These are phyloP conservation scores for Coniella lustricola DNA, from an alignment of 2,329 filamentous ascomycete genomes.

Conservation along the genomic window DNA sequence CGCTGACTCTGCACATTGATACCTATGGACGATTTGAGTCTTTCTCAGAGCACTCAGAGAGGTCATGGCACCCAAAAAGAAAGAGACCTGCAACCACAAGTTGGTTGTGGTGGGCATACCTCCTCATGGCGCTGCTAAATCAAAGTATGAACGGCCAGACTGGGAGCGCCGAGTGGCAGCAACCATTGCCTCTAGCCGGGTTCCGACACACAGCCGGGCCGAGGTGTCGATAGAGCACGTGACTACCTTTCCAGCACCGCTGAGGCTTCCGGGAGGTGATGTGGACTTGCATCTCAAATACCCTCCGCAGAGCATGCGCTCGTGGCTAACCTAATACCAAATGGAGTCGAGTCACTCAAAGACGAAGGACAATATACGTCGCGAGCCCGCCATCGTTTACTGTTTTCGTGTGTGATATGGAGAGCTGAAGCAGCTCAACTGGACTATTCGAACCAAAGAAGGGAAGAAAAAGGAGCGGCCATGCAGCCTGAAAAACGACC, in stretches of 20 bases:
- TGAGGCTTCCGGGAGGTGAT: conserved; percentile 54
- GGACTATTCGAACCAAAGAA: conserved; percentile 26
- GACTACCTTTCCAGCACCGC: conserved; percentile 46
- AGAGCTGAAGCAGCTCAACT: conserved; percentile 36
- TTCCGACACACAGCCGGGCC: conserved; percentile 12
- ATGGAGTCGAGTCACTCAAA: conserved; percentile 41
- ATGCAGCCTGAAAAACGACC: conserved; percentile 21
- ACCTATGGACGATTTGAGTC: no score
- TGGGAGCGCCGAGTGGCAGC: conserved; percentile 24
- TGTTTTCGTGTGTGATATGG: conserved; percentile 30
- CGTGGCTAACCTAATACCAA: conserved; percentile 39
- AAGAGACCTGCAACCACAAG: neutral
- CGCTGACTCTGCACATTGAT: no score
- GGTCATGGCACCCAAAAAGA: conserved; percentile 1
- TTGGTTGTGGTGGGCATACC: conserved; percentile 25
- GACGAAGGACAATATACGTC: conserved; percentile 47
- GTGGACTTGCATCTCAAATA: conserved; percentile 46
- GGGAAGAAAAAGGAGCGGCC: conserved; percentile 40
- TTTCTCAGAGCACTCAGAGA: no score
- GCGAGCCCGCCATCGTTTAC: conserved; percentile 36
- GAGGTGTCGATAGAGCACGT: conserved; percentile 18
- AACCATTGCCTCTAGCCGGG: conserved; percentile 23
- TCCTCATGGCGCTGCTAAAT: conserved; percentile 21
- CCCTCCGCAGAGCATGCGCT: conserved; percentile 43
- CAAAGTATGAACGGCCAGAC: conserved; percentile 24